Evolutionary conservation across 1,284 basidiomycete species (phyloP).

Genomic region (Apiotrichum gamsii): DNA sequence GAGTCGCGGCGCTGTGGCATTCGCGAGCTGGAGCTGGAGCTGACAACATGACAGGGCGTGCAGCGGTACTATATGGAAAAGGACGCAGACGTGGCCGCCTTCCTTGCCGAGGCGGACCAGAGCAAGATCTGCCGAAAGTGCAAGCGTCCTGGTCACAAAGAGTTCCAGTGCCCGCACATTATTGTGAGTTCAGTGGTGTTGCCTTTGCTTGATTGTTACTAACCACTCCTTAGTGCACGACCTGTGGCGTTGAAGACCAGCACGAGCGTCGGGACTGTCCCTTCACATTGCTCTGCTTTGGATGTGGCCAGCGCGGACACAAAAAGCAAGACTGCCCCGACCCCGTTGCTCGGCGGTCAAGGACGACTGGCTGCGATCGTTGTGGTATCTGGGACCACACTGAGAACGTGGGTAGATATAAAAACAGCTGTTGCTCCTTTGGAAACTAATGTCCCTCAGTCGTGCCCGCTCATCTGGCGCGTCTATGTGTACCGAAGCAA

Average conservation of each 20-base stretch:
- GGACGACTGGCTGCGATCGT: slow-evolving; percentile 58
- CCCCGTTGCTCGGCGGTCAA: slow-evolving; percentile 47
- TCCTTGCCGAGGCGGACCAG: slow-evolving; percentile 38
- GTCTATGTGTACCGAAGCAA: slow-evolving; percentile 69
- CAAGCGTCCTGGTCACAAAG: slow-evolving; percentile 37
- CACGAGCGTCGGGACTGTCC: slow-evolving; percentile 78
- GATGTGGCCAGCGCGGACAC: slow-evolving; percentile 81
- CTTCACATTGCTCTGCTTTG: slow-evolving; percentile 74
- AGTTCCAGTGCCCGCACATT: slow-evolving; percentile 32
- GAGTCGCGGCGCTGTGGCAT: background rate
- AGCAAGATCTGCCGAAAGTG: slow-evolving; percentile 39
- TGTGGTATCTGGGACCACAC: slow-evolving; percentile 67
- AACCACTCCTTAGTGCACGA: slow-evolving; percentile 75
- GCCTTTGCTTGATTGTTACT: too few species aligned
- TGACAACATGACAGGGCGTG: slow-evolving; percentile 22
- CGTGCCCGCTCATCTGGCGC: slow-evolving; percentile 82
- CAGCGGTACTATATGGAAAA: slow-evolving; percentile 34
- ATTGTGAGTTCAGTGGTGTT: slow-evolving; percentile 36
- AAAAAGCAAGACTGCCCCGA: slow-evolving; percentile 73
- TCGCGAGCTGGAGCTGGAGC: background rate
- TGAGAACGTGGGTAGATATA: slow-evolving; percentile 55
- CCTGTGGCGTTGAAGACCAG: slow-evolving; percentile 78
- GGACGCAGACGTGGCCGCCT: slow-evolving; percentile 29
- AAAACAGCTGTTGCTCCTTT: background rate
- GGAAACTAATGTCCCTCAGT: slow-evolving; percentile 48